These are phyloP conservation scores for Primulina huaijiensis DNA, from an alignment of 257 asterid genomes.

Conservation along the genomic window DNA sequence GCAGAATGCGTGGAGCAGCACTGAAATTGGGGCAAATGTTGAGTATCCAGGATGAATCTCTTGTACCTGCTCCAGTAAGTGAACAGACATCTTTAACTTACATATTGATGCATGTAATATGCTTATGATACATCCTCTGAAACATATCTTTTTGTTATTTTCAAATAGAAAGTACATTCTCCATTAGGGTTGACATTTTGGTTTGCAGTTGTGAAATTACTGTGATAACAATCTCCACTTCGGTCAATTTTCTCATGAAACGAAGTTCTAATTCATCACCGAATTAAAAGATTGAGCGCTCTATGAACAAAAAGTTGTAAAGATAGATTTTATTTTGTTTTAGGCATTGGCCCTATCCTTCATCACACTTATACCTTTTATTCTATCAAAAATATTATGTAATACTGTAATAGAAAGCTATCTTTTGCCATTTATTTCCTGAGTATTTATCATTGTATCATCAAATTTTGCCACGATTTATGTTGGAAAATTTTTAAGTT, in stretches of 20 bases:
- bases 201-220: no score
- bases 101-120: slow-evolving; percentile 12
- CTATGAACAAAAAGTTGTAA: neutral
- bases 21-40: slow-evolving; percentile 96
- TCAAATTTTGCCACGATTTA: slow-evolving; percentile 9
- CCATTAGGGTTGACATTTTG: no score
- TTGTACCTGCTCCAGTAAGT: slow-evolving; percentile 90
- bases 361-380: neutral
- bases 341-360: neutral
- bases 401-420: no score
- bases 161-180: neutral
- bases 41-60: slow-evolving; percentile 94
- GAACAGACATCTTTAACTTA: slow-evolving; percentile 13
- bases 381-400: no score
- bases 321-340: neutral
- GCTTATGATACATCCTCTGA: slow-evolving; percentile 7
- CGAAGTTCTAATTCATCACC: neutral
- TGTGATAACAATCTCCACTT: no score
- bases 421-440: no score
- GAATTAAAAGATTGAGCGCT: neutral
- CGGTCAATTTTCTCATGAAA: neutral
- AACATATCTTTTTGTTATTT: slow-evolving; percentile 15
- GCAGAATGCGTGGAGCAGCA: slow-evolving; percentile 99
- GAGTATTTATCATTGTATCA: neutral
- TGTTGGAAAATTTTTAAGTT: neutral